A percentile compares a stretch with the other conserved stretches of the same genome.
Conservation (phyloP, 768 basidiomycete genomes). For the Hysterangium stoloniferum region DNA sequence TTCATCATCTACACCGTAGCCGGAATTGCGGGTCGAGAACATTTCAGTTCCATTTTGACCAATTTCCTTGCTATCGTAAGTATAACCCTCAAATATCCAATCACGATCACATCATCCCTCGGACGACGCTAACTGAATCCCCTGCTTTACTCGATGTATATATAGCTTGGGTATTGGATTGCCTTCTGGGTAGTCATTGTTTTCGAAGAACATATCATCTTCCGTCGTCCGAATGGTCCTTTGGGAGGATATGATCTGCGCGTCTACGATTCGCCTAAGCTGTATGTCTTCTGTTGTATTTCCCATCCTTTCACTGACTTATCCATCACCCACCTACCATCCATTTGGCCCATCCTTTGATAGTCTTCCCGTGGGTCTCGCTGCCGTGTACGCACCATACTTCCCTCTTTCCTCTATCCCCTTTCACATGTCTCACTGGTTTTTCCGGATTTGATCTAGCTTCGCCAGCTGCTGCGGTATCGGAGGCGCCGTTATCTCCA, state of each 20-base stretch:
- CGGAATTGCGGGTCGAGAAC: constrained; percentile 36
- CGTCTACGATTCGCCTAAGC: constrained; percentile 37
- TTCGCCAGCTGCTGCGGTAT: constrained; percentile 40
- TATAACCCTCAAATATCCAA: too few species aligned
- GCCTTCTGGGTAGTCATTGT: constrained; percentile 41
- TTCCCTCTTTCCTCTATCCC: background rate
- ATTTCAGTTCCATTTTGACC: constrained; percentile 25
- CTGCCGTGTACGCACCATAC: constrained; percentile 28
- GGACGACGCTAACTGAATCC: constrained; percentile 16
- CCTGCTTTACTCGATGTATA: constrained; percentile 34
- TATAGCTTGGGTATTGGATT: constrained; percentile 37
- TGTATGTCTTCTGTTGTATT: constrained; percentile 21
- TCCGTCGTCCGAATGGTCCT: constrained; percentile 30
- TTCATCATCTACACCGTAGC: constrained; percentile 33
- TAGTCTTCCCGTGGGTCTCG: constrained; percentile 41
- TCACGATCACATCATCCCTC: background rate
- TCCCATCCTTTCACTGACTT: background rate
- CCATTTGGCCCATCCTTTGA: background rate
- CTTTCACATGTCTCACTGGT: background rate
- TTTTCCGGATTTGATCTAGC: background rate
- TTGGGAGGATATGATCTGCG: constrained; percentile 46
- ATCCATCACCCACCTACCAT: too few species aligned
- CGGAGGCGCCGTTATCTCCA: constrained; percentile 42
- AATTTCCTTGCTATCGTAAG: constrained; percentile 8
- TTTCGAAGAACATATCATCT: constrained; percentile 40